Percentiles rank a stretch among this genome's conserved stretches.
Evolutionary conservation across 2,329 filamentous ascomycete genomes (phyloP).

Genomic region (Beauveria sp.): DNA sequence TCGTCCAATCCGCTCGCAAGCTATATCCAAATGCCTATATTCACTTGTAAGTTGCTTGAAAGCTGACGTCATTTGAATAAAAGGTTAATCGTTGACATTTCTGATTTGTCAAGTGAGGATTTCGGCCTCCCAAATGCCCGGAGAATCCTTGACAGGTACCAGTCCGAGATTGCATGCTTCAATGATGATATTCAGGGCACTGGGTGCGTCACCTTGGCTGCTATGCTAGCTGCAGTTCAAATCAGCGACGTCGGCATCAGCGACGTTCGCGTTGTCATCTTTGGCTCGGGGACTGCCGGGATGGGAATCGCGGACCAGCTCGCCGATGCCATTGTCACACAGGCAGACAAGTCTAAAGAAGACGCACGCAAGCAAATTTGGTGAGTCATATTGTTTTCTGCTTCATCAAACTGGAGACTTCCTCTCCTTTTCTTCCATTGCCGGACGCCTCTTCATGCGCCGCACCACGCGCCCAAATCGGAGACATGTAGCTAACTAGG

Average conservation of each 20-base stretch:
- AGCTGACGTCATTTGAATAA: neutral
- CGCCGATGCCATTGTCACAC: conserved; percentile 66
- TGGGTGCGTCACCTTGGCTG: conserved; percentile 78
- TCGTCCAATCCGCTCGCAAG: conserved; percentile 60
- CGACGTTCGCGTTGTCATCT: conserved; percentile 66
- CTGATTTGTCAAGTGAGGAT: conserved; percentile 47
- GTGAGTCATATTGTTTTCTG: neutral
- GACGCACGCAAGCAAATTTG: conserved; percentile 76
- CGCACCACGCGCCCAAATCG: neutral
- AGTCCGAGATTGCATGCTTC: conserved; percentile 70
- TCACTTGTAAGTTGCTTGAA: conserved; percentile 48
- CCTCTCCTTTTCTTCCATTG: neutral
- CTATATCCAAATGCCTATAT: conserved; percentile 75
- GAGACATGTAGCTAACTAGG: no score
- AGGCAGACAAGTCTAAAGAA: conserved; percentile 58
- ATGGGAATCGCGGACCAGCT: conserved; percentile 83
- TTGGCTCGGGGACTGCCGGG: conserved; percentile 74
- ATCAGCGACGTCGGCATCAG: conserved; percentile 58
- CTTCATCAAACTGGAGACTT: neutral
- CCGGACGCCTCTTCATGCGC: neutral
- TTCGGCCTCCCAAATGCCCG: conserved; percentile 72
- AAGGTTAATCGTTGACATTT: neutral
- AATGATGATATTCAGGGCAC: conserved; percentile 91
- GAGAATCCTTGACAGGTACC: conserved; percentile 68
- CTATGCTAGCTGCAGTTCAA: conserved; percentile 68